Evolutionary conservation across 768 basidiomycete species (phyloP), one percentile per base, ranked within the genome.

Genomic region (Macrolepiota albuminosa): DNA sequence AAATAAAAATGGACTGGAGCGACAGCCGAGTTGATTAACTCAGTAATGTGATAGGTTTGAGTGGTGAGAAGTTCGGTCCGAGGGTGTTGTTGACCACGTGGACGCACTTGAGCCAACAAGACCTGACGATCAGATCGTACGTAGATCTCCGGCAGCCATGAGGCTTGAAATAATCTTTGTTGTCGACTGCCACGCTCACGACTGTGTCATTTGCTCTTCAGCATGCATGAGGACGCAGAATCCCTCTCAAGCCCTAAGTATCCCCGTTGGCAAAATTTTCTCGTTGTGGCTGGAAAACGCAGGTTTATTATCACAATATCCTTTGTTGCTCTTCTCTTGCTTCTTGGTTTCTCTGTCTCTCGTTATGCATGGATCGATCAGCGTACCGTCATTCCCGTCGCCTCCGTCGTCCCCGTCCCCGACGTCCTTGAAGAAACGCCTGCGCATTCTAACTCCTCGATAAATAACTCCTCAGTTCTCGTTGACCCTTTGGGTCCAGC

Each of bases 71-170:
- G 34, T 6, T 6, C 9, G 8, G 34, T 34, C 34, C 34, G 34
- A 34, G 34, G 34, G 6, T 21, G 8, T 34, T 7, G 34, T 6
- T 10, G 34, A 40, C 39, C 39, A 40, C 14, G 39, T 16, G 14
- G 39, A 29, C 3, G 29, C 29, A 29, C 29, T 29, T 3, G 4
- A 29, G 34, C 34, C 34, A 8, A 9, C 33, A 34, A 9, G 8
- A 8, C 8, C 34, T 8, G 13, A 4, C 14, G 1, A 84, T 48
- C 51, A 52, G 36, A 92, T 86, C 6, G 88, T 87, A 47, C 26
- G 14, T 11, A 42, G 89, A 83, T 31, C 84, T 52, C n/a, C 88
- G 81, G 68, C 91, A 88, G 39, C 49, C 24, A 84, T 67, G 52
- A 88, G 72, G 6, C 39, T 29, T 55, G 29, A 43, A 33, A 21